phyloP scores from a whole-genome alignment of 306 rosid genomes.

The Gastrolobium villosum region DNA sequence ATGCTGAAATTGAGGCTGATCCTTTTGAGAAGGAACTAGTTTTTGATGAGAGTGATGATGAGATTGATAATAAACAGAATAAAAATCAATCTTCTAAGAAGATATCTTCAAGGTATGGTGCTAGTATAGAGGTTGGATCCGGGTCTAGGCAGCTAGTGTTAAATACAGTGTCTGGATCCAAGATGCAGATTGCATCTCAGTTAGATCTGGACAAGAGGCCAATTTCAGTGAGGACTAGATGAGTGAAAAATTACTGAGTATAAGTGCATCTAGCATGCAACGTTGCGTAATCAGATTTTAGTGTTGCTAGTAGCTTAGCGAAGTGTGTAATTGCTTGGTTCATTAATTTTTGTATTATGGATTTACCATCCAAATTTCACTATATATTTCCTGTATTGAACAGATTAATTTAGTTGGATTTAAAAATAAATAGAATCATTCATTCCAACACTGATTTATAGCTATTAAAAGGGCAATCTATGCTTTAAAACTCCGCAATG shows the following conservation, averaged over 20 bases:
- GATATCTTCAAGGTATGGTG: constrained; percentile 50
- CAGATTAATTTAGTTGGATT: constrained; percentile 27
- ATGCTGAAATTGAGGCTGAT: constrained; percentile 42
- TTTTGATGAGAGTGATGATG: constrained; percentile 66
- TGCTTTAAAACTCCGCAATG: too few species aligned
- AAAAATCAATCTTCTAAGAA: constrained; percentile 37
- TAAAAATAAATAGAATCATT: background rate
- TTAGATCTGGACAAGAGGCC: constrained; percentile 63
- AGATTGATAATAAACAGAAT: constrained; percentile 45
- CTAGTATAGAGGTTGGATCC: constrained; percentile 50
- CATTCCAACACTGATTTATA: constrained; percentile 12
- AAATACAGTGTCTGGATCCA: constrained; percentile 48
- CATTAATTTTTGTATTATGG: constrained; percentile 32
- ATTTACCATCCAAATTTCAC: constrained; percentile 33
- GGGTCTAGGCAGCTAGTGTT: constrained; percentile 21
- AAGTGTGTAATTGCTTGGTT: constrained; percentile 27
- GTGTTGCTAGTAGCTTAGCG: constrained; percentile 39
- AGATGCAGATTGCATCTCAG: constrained; percentile 47
- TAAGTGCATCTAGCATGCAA: background rate
- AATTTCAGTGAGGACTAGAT: constrained; percentile 65
- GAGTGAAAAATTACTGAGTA: constrained; percentile 46
- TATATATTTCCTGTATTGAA: constrained; percentile 13
- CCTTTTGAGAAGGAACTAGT: constrained; percentile 50
- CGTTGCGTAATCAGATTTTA: constrained; percentile 34
- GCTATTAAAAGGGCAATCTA: background rate